Base-by-base conservation (phyloP, 2,329 filamentous ascomycete species). In the Xylariaceae sp. region DNA sequence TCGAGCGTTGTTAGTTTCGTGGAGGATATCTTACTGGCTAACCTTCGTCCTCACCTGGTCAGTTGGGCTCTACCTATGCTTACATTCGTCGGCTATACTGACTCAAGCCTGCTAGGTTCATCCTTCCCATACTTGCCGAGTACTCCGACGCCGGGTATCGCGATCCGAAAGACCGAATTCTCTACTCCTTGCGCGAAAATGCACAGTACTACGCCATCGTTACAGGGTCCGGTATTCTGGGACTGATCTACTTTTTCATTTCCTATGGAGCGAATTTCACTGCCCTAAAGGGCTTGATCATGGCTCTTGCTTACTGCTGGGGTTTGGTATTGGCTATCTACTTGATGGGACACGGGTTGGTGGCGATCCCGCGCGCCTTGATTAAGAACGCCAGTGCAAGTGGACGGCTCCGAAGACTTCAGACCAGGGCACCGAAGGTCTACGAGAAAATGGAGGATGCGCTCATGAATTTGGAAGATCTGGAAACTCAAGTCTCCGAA, bases 1-100 rank as follows among this genome's bases (percentile, higher is more conserved):
- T 51, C 72, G 82, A 37, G 77, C 90, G 19, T 73, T 96, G 37
- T 72, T 94, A 57, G 88, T 96, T 18, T 85, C 85, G 43, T 98
- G 93, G 93, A 80, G 91, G 60, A 91, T 98, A 50, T 85, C 86
- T 16, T 98, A 98, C 68, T 98, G 93, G 93, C 73, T 98, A 41
- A 97, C 91, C 0, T 98, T 98, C 67, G 81, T 83, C 38, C 69
- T 98, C 58, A 97, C 91, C 42, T 98, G 93, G 93, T 91, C 31
- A 30, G 47, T 43, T 34, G 41, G 39, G 22, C 45, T 33, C 11
- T 11, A 18, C 11, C 9, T n/a, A n/a, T n/a, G n/a, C 18, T 7
- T 35, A n/a, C 13, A 16, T 22, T n/a, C 9, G 28, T 17, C 4
- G 17, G 16, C 22, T 29, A 8, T 31, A 18, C 48, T 60, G n/a